Percentiles rank a stretch among this genome's conserved stretches.
phyloP scores from a whole-genome alignment of 2,329 filamentous ascomycete genomes.

The Aspergillus sp. region DNA sequence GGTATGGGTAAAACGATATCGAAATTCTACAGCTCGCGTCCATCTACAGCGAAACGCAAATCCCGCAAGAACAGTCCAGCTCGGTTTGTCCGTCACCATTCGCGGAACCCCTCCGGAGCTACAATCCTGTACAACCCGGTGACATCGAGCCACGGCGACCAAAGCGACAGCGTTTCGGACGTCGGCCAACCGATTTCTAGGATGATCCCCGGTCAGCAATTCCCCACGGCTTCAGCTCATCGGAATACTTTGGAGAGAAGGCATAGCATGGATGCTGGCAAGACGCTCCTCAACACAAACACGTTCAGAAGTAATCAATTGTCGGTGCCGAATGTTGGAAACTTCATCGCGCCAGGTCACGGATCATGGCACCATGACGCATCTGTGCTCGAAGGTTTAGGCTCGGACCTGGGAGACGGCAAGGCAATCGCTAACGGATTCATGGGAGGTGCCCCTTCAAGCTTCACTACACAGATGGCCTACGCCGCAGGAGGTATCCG shows the following conservation, averaged over 20 bases:
- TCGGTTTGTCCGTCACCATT: slow-evolving; percentile 57
- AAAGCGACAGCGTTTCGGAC: slow-evolving; percentile 32
- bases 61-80: slow-evolving; percentile 42
- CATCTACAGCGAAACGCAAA: slow-evolving; percentile 48
- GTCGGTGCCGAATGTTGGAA: slow-evolving; percentile 60
- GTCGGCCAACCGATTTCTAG: slow-evolving; percentile 29
- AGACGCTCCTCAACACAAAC: slow-evolving; percentile 63
- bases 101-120: slow-evolving; percentile 75
- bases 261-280: slow-evolving; percentile 38
- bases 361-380: slow-evolving; percentile 54
- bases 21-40: slow-evolving; percentile 43
- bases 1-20: slow-evolving; percentile 34
- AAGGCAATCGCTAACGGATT: slow-evolving; percentile 64
- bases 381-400: slow-evolving; percentile 73
- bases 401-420: slow-evolving; percentile 73
- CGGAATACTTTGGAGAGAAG: slow-evolving; percentile 50
- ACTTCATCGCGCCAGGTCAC: slow-evolving; percentile 53
- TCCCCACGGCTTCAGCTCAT: slow-evolving; percentile 39
- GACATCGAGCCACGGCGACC: slow-evolving; percentile 46
- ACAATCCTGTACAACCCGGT: slow-evolving; percentile 84
- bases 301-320: slow-evolving; percentile 58
- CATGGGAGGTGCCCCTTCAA: slow-evolving; percentile 69
- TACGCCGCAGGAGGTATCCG: slow-evolving; percentile 69
- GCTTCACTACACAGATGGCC: slow-evolving; percentile 80
- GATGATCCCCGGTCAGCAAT: slow-evolving; percentile 38